A percentile compares a stretch with the other conserved stretches of the same genome.
These are phyloP conservation scores for Brassica juncea DNA, from an alignment of 345 rosid genomes.

Conservation along the genomic window DNA sequence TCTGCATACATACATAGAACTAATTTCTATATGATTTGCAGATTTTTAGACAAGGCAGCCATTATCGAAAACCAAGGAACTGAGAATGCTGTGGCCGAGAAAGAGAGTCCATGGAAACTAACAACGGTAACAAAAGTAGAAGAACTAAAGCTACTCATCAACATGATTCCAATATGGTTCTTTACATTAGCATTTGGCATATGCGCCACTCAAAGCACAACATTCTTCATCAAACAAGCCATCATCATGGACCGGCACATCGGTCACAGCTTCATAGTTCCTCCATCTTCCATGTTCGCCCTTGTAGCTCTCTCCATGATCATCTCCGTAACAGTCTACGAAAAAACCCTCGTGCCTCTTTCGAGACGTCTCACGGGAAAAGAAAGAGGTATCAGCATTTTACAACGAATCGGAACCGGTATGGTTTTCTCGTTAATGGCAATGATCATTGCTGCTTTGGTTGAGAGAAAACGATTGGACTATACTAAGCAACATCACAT, in stretches of 20 bases:
- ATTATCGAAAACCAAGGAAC: slow-evolving; percentile 44
- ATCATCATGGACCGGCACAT: slow-evolving; percentile 51
- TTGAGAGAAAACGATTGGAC: slow-evolving; percentile 50
- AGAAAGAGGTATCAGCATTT: slow-evolving; percentile 55
- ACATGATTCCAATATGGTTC: slow-evolving; percentile 91
- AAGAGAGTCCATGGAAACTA: slow-evolving; percentile 70
- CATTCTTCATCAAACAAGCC: slow-evolving; percentile 94
- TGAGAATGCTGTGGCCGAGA: slow-evolving; percentile 37
- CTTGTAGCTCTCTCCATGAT: slow-evolving; percentile 48
- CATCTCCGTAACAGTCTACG: slow-evolving; percentile 47
- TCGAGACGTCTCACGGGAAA: slow-evolving; percentile 42
- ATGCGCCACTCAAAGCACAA: slow-evolving; percentile 68
- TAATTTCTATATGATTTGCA: slow-evolving; percentile 32
- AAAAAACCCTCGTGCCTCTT: slow-evolving; percentile 48
- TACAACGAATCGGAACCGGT: slow-evolving; percentile 55
- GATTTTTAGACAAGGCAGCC: slow-evolving; percentile 95
- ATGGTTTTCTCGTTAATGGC: slow-evolving; percentile 42
- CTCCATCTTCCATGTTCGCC: slow-evolving; percentile 47
- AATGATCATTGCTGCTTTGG: slow-evolving; percentile 50
- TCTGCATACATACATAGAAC: neutral
- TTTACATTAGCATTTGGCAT: slow-evolving; percentile 74
- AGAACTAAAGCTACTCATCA: slow-evolving; percentile 81
- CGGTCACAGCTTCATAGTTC: slow-evolving; percentile 42
- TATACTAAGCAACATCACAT: slow-evolving; percentile 21
- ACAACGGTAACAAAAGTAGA: slow-evolving; percentile 81